Base-by-base conservation (phyloP, 768 basidiomycete species). In the Ephemerocybe angulata region DNA sequence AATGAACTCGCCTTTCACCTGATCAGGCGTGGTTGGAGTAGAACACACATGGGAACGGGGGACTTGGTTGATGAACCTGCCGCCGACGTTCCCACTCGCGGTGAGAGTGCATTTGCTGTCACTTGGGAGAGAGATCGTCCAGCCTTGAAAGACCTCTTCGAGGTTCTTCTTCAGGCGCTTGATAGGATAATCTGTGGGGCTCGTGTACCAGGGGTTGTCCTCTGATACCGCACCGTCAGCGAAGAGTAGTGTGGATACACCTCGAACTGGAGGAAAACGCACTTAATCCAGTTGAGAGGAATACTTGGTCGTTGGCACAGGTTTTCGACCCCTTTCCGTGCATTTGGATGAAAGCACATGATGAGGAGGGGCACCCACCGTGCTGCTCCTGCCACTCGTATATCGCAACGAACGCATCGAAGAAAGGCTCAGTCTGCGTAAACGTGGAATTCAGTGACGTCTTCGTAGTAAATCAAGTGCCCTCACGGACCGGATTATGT, bases 201-300 rank as follows among this genome's bases (percentile, higher is more conserved):
- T 64, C 2, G 63, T 67, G 64, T 79, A 79, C 78, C 77, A 80
- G 22, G 57, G 50, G 33, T 63, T 47, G 4, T 11, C 55, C 25
- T 42, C 62, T 61, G 22, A 51, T 61, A 22, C 63, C 65, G 69
- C 24, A 6, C 25, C 25, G 38, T 43, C 31, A 33, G 8, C 21
- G 15, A 27, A 7, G n/a, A 28, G 13, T 35, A 40, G 22, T 48
- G 22, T 55, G 35, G 21, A 24, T 24, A 11, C 10, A 19, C n/a
- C 19, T 24, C 7, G 25, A 22, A 42, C n/a, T 49, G 28, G 21
- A 48, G n/a, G 25, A 47, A 15, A 19, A 53, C 68, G 29, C 62
- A 76, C 78, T 74, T 12, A 80, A 68, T 28, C 79, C 78, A 17
- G 70, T 67, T 3, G 80, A 80, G 3, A 80, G 59, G 62, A 81